Evolutionary conservation across 1,139 yeast genomes (phyloP).

Genomic region (Geotrichum aggregatum): DNA sequence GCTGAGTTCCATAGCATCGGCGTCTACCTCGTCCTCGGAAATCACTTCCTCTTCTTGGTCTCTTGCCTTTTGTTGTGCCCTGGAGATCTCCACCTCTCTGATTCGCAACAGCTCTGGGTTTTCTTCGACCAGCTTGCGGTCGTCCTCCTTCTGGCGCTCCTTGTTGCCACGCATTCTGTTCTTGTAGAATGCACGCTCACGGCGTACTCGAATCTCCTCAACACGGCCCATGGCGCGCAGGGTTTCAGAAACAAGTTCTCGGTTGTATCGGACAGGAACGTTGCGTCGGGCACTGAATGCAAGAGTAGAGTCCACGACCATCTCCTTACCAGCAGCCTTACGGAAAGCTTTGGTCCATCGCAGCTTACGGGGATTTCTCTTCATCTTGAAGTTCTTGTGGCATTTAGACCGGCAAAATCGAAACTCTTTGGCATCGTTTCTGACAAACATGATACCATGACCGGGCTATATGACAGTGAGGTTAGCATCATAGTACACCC

Average conservation of each 20-base stretch:
- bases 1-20: conserved; percentile 46
- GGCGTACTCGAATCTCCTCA: conserved; percentile 90
- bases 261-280: conserved; percentile 94
- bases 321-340: conserved; percentile 97
- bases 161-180: conserved; percentile 98
- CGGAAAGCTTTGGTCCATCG: conserved; percentile 99
- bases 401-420: conserved; percentile 97
- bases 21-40: conserved; percentile 44
- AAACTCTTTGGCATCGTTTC: conserved; percentile 97
- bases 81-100: conserved; percentile 91
- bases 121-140: conserved; percentile 79
- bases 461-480: conserved; percentile 52
- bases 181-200: conserved; percentile 98
- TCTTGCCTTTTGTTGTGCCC: conserved; percentile 56
- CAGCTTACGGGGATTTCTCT: conserved; percentile 97
- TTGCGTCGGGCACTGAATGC: conserved; percentile 97
- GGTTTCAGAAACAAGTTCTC: conserved; percentile 92
- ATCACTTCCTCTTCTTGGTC: conserved; percentile 46
- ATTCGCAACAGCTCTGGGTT: conserved; percentile 85
- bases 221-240: conserved; percentile 93
- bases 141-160: conserved; percentile 78
- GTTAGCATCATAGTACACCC: neutral
- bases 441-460: conserved; percentile 95
- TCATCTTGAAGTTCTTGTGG: conserved; percentile 94
- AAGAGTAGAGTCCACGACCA: conserved; percentile 94